Conservation (phyloP, 208 protist species). For the Trypanosoma brucei region DNA sequence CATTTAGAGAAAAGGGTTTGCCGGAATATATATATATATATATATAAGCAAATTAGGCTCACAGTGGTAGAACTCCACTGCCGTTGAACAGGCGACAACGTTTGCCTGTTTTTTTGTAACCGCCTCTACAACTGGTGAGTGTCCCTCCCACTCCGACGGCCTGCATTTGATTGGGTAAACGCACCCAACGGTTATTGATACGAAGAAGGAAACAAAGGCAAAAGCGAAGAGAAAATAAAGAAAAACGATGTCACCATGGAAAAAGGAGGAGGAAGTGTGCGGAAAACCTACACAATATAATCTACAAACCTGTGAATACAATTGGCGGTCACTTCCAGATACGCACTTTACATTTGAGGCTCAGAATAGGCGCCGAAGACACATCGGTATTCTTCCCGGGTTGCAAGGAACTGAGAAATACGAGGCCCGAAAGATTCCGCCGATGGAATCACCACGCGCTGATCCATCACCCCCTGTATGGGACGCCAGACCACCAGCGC, state of each 20-base stretch:
- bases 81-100: no score
- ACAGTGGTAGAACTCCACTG: no score
- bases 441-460: background rate
- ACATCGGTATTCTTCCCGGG: conserved; percentile 16
- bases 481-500: background rate
- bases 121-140: no score
- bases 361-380: conserved; percentile 17
- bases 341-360: conserved; percentile 28
- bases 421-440: background rate
- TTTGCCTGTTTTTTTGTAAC: no score
- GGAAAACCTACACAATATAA: conserved; percentile 82
- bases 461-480: background rate
- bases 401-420: background rate
- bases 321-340: conserved; percentile 68
- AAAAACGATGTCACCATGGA: background rate
- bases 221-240: no score
- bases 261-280: conserved; percentile 62
- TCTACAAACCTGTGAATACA: conserved; percentile 63
- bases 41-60: no score
- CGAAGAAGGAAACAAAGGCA: no score
- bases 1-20: no score
- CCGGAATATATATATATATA: no score
- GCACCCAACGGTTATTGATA: no score
- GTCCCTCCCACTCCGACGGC: no score
- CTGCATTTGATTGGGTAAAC: no score